phyloP scores from a whole-genome alignment of 73 alveolate species.

The Stentor coeruleus region DNA sequence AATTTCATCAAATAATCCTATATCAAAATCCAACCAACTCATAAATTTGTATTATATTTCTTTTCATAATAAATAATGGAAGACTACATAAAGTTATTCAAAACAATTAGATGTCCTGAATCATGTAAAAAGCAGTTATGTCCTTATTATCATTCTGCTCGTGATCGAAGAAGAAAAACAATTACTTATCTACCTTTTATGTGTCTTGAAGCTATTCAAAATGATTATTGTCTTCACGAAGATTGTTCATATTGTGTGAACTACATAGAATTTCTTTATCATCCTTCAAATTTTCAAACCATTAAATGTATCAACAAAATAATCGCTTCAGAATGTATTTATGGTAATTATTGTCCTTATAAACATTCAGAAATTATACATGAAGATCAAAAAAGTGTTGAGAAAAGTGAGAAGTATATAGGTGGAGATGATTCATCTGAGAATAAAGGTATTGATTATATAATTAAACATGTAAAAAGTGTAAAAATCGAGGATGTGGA shows the following conservation, averaged over 20 bases:
- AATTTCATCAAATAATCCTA: too few relatives aligned
- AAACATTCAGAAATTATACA: neutral
- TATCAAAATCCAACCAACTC: too few relatives aligned
- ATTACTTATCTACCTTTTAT: constrained; percentile 1
- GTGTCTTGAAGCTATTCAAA: neutral
- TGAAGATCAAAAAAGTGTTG: neutral
- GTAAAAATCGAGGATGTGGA: neutral
- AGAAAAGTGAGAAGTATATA: neutral
- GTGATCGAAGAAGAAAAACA: neutral
- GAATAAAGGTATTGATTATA: neutral
- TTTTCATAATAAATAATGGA: too few relatives aligned
- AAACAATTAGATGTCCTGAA: neutral
- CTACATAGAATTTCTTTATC: neutral
- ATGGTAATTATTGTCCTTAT: neutral
- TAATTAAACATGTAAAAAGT: neutral
- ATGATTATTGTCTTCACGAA: neutral
- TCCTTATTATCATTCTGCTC: neutral
- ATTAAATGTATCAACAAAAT: neutral
- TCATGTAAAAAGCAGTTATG: neutral
- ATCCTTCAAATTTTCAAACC: neutral
- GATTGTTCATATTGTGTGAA: neutral
- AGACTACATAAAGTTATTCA: neutral
- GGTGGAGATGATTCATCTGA: neutral
- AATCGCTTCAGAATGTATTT: neutral
- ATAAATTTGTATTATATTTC: too few relatives aligned